Conservation (phyloP, 306 rosid species). For the Crotalaria pallida region DNA sequence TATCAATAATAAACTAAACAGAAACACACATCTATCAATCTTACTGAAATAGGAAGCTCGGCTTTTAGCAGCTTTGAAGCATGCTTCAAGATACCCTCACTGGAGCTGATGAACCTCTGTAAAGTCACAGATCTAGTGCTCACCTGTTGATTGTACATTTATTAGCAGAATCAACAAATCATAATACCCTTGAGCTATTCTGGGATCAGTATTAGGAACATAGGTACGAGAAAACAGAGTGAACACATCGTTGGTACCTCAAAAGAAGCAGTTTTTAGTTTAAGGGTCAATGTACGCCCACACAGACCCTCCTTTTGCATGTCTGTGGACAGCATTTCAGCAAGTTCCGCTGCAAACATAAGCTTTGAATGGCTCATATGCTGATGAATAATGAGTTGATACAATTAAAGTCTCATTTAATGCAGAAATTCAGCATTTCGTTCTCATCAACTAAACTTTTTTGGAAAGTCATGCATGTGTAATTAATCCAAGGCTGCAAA, state of each 20-base stretch:
- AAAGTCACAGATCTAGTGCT: conserved; percentile 83
- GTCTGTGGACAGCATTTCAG: conserved; percentile 78
- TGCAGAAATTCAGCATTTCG: too few species aligned
- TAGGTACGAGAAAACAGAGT: neutral
- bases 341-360: conserved; percentile 72
- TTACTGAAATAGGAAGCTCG: conserved; percentile 86
- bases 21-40: conserved; percentile 65
- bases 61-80: conserved; percentile 83
- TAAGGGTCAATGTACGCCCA: conserved; percentile 86
- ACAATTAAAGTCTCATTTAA: too few species aligned
- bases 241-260: conserved; percentile 46
- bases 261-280: conserved; percentile 85
- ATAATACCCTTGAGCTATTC: neutral
- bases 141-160: conserved; percentile 49
- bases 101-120: conserved; percentile 55
- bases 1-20: neutral
- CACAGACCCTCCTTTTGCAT: conserved; percentile 81
- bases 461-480: too few species aligned
- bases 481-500: too few species aligned
- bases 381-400: neutral
- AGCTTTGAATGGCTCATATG: conserved; percentile 19
- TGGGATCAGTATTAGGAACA: neutral
- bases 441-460: too few species aligned
- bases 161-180: conserved; percentile 19
- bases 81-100: conserved; percentile 73